These are phyloP conservation scores for Endocalyx cinctus DNA, from an alignment of 2,329 filamentous ascomycete genomes.

Conservation along the genomic window DNA sequence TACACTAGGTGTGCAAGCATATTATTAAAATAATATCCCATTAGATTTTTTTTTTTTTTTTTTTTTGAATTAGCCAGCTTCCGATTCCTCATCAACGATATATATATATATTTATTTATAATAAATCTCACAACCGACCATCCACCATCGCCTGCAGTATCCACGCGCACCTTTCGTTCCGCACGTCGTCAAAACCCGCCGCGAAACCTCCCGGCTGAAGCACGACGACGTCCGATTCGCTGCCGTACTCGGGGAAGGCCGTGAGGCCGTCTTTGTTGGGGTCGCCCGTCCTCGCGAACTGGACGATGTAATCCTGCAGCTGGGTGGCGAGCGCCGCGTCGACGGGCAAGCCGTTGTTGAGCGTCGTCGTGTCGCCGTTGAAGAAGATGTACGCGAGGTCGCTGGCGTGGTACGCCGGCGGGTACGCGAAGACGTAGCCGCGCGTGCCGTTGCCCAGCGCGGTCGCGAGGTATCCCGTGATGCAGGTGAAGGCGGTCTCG, in stretches of 20 bases:
- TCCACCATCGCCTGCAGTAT: slow-evolving; percentile 25
- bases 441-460: slow-evolving; percentile 43
- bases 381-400: slow-evolving; percentile 52
- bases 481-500: slow-evolving; percentile 46
- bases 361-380: slow-evolving; percentile 29
- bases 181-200: slow-evolving; percentile 17
- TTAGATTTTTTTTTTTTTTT: too few species aligned
- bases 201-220: slow-evolving; percentile 11
- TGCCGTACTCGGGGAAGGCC: slow-evolving; percentile 21
- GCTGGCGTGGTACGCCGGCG: slow-evolving; percentile 47
- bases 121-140: slow-evolving; percentile 10
- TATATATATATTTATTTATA: background rate
- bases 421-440: slow-evolving; percentile 48
- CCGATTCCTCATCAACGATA: too few species aligned
- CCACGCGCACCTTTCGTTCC: slow-evolving; percentile 29
- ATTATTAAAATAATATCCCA: too few species aligned
- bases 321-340: slow-evolving; percentile 25
- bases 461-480: slow-evolving; percentile 43
- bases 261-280: slow-evolving; percentile 17
- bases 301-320: slow-evolving; percentile 32
- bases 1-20: too few species aligned
- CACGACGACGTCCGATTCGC: slow-evolving; percentile 12
- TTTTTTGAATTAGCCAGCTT: too few species aligned
- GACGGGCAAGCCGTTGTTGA: slow-evolving; percentile 19
- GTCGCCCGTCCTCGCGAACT: slow-evolving; percentile 27